A percentile compares a stretch with the other conserved stretches of the same genome.
Conservation (phyloP, 1,139 yeast genomes). For the Protomyces pachydermus region DNA sequence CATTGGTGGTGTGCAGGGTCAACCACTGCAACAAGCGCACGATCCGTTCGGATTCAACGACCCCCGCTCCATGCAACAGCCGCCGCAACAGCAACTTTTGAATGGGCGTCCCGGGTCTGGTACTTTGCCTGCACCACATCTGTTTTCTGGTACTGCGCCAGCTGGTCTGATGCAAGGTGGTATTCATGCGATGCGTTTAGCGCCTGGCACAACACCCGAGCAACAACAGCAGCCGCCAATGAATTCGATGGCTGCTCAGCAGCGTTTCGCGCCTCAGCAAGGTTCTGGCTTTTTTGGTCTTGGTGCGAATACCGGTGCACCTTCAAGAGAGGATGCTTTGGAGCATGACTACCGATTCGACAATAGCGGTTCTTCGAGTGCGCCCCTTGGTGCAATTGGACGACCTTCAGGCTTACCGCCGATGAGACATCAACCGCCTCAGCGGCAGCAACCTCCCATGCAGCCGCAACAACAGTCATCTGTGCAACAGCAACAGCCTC, state of each 20-base stretch:
- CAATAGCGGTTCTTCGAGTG: neutral
- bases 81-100: neutral
- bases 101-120: slow-evolving; percentile 2
- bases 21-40: neutral
- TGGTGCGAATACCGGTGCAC: slow-evolving; percentile 4
- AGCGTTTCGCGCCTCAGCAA: slow-evolving; percentile 19
- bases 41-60: slow-evolving; percentile 18
- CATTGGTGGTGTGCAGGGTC: slow-evolving; percentile 2
- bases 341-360: slow-evolving; percentile 4
- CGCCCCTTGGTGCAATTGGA: slow-evolving; percentile 11
- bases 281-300: neutral
- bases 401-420: neutral
- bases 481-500: slow-evolving; percentile 15
- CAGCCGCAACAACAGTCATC: slow-evolving; percentile 4
- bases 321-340: slow-evolving; percentile 6
- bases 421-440: slow-evolving; percentile 8
- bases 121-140: neutral
- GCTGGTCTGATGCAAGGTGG: slow-evolving; percentile 1
- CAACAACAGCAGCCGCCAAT: neutral
- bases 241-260: slow-evolving; percentile 4
- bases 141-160: neutral
- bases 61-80: neutral
- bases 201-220: slow-evolving; percentile 1
- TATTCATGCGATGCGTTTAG: slow-evolving; percentile 8
- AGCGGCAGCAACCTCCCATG: slow-evolving; percentile 29